phyloP scores from a whole-genome alignment of 768 basidiomycete species.

The Auricularia auricula-judae region DNA sequence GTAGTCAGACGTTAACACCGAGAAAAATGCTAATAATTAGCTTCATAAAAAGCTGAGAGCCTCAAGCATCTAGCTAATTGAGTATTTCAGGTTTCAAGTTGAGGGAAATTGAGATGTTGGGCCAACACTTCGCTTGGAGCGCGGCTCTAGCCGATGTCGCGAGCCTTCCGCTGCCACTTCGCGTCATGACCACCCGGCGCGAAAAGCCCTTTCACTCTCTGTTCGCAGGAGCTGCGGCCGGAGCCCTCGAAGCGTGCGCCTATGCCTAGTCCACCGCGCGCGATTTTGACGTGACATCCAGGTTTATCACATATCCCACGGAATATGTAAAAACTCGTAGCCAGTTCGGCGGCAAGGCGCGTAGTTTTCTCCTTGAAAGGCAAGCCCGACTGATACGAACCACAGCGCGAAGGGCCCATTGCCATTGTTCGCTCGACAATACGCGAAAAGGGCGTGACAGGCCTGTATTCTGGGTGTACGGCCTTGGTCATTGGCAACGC shows the following conservation, averaged over 20 bases:
- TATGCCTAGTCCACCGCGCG: background rate
- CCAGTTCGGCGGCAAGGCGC: conserved; percentile 76
- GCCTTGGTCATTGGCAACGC: conserved; percentile 89
- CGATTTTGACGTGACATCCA: conserved; percentile 21
- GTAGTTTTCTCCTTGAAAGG: conserved; percentile 5
- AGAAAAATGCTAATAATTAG: too few relatives aligned
- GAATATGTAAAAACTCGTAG: conserved; percentile 92
- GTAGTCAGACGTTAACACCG: too few relatives aligned
- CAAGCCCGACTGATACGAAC: background rate
- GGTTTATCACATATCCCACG: conserved; percentile 78
- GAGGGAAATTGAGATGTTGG: too few relatives aligned
- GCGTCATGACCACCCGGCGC: conserved; percentile 26
- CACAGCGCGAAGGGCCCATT: conserved; percentile 56
- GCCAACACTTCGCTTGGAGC: too few relatives aligned
- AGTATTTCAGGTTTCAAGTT: too few relatives aligned
- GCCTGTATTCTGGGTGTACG: conserved; percentile 87
- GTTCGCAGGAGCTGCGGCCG: conserved; percentile 85
- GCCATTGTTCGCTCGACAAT: conserved; percentile 67
- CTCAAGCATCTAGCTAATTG: too few relatives aligned
- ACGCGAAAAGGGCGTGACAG: conserved; percentile 59
- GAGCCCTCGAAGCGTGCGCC: conserved; percentile 83
- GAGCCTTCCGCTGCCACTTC: too few relatives aligned
- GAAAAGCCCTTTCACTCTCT: conserved; percentile 65
- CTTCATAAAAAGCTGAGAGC: too few relatives aligned
- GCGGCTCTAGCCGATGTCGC: too few relatives aligned